Base-by-base conservation (phyloP, 345 rosid genomes). In the Gossypium herbaceum region DNA sequence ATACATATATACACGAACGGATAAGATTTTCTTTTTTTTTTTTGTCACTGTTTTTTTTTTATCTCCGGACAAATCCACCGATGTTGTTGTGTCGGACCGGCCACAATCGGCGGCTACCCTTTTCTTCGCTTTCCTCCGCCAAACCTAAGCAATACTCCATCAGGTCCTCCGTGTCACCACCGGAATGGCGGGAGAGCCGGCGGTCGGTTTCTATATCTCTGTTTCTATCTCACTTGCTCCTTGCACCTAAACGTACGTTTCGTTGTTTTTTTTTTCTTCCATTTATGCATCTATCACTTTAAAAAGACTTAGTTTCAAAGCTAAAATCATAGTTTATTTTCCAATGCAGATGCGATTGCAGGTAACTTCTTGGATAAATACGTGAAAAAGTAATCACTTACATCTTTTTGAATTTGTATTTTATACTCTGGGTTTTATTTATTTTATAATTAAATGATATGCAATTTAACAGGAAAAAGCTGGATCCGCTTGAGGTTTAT, bases 401-500 rank as follows among this genome's bases (percentile, higher is more conserved):
- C 19, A 4, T 22, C 58, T 10, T 54, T n/a, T n/a, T 54, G 11
- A n/a, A 55, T 55, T 19, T 19, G 9, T 19, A n/a, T 19, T n/a
- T n/a, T 55, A 10, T 55, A 55, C 24, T n/a, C 7, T 55, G 59
- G 59, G 59, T 55, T n/a, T 55, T 55, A 19, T n/a, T 19, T 55
- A 55, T 55, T n/a, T 19, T 39, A 5, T 72, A 43, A 27, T 51
- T 59, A 13, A 22, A 44, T 76, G 34, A 24, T 50, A 16, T 73
- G 52, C 27, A 64, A 29, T 71, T 78, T 45, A 68, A 65, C 84
- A 94, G 93, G 88, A 94, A 94, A 78, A 86, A 83, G 82, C 97
- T 92, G 65, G 97, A 92, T 76, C 97, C 98, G 22, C 82, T 94
- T 25, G 97, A 86, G 75, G 85, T 83, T 73, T 90, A 88, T 78